Evolutionary conservation across 345 rosid species (phyloP), one percentile per base, ranked within the genome.

Genomic region (Carallia brachiata): DNA sequence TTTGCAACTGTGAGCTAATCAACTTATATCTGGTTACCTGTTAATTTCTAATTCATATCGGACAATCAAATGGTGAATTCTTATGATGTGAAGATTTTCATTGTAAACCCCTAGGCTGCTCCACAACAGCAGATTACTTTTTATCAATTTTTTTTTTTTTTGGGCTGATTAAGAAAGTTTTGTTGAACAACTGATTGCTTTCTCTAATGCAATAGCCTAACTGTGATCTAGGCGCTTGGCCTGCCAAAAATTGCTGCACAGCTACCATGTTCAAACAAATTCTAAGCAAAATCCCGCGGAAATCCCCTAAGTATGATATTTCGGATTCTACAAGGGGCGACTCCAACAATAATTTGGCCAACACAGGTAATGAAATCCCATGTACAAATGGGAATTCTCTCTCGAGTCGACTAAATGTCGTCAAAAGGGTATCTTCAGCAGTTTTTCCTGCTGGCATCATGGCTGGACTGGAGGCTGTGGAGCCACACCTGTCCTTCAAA

Each of bases 391-490:
- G 92, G 63, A 83, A 69, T 64, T 78, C 87, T 34, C 81, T 86
- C 70, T 76, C 96, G 0, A 90, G 85, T 76, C 78, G 85, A 71
- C 79, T 90, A 61, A 90, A 86, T 79, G 92, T 90, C 58, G 92
- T 90, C 67, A 90, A 90, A 77, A 72, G 92, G 70, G 96, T 88
- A 6, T 90, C 96, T 34, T 86, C 96, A 47, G 92, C 89, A 54
- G 96, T 90, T 67, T 90, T 90, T 75, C 96, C 96, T 17, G 63
- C 89, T 50, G 87, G 94, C 83, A 82, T 87, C 52, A 88, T 84
- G 82, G 83, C 87, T 32, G 96, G 90, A 70, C 75, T 74, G 70
- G 96, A 87, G 78, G 90, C 92, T 1, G 92, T 90, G 56, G 96
- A 90, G 62, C 90, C 92, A 3, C 83, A 82, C 68, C 74, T 84